Conservation (phyloP, 768 basidiomycete species). For the Lanmaoa rubissima region DNA sequence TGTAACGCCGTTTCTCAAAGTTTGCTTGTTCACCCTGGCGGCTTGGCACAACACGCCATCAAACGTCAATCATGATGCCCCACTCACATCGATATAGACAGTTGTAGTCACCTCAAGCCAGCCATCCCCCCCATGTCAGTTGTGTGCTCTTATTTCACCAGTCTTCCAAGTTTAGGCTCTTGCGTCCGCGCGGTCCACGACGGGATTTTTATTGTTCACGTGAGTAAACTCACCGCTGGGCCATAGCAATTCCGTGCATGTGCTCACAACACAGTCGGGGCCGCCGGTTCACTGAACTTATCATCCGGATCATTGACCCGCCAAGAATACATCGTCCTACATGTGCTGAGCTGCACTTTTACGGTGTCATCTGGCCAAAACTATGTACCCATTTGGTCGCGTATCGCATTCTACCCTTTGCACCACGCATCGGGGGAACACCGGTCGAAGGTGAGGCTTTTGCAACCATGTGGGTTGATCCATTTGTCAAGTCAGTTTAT, state of each 20-base stretch:
- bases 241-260: background rate
- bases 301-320: background rate
- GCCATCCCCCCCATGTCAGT: background rate
- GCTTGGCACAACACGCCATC: no score
- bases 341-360: background rate
- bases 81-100: background rate
- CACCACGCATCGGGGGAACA: background rate
- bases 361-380: background rate
- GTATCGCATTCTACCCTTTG: background rate
- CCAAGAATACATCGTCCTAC: background rate
- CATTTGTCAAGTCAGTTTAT: background rate
- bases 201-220: background rate
- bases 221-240: background rate
- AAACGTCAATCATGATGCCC: no score
- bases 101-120: background rate
- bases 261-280: background rate
- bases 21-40: no score
- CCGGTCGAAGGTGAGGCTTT: background rate
- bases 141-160: background rate
- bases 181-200: background rate
- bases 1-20: background rate
- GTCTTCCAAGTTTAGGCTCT: background rate
- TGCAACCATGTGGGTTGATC: constrained; percentile 5
- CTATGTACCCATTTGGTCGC: background rate
- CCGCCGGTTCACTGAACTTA: background rate